Conservation (phyloP, 2,329 filamentous ascomycete species). For the Cordyceps militaris region DNA sequence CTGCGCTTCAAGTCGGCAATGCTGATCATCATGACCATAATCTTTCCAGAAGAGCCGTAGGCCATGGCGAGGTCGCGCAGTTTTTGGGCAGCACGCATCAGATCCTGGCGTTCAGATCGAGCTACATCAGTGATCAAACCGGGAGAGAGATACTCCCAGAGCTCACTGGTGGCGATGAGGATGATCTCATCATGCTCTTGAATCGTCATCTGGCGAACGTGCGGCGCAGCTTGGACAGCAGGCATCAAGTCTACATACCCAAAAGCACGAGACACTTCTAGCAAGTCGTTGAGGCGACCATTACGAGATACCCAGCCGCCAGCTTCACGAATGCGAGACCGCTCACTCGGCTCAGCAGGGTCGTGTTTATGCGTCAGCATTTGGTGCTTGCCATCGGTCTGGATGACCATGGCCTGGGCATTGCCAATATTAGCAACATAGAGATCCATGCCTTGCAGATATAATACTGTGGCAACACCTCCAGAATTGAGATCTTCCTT, state of each 20-base stretch:
- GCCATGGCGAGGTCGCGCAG: constrained; percentile 91
- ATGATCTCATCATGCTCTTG: constrained; percentile 91
- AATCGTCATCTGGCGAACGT: constrained; percentile 71
- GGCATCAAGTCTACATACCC: constrained; percentile 92
- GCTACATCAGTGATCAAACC: constrained; percentile 90
- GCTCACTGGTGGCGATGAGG: constrained; percentile 79
- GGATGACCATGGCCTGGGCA: constrained; percentile 90
- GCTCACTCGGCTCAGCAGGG: constrained; percentile 76
- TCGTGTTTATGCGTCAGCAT: constrained; percentile 89
- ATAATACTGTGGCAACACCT: constrained; percentile 85
- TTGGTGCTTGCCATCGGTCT: constrained; percentile 75
- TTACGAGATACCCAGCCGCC: constrained; percentile 94
- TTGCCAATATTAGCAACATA: constrained; percentile 95
- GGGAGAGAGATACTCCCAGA: constrained; percentile 91
- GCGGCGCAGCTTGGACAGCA: constrained; percentile 82
- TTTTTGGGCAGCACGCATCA: constrained; percentile 94
- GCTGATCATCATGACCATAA: constrained; percentile 98
- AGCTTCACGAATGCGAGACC: constrained; percentile 84
- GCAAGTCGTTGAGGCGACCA: constrained; percentile 83
- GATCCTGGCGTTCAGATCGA: constrained; percentile 73
- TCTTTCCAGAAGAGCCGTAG: constrained; percentile 87
- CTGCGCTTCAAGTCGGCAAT: constrained; percentile 85
- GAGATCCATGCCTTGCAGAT: constrained; percentile 81
- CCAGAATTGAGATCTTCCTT: constrained; percentile 87
- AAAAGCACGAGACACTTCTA: constrained; percentile 90